phyloP scores from a whole-genome alignment of 2,329 filamentous ascomycete species.

The Fusarium acutatum region DNA sequence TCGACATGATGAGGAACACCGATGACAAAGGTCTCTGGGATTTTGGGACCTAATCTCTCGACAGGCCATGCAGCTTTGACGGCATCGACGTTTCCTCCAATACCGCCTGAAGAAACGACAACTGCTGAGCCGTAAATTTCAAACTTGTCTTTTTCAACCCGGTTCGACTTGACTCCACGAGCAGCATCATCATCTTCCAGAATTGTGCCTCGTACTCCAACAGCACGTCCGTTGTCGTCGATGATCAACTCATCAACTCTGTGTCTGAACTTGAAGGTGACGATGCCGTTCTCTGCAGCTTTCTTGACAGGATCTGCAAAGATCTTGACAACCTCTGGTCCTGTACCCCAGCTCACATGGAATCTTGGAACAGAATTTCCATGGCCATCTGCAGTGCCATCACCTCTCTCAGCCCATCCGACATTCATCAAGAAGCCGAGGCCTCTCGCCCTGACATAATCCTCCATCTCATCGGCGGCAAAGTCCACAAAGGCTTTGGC shows the following conservation, averaged over 20 bases:
- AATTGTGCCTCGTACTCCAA: conserved; percentile 63
- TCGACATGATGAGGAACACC: conserved; percentile 72
- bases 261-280: conserved; percentile 65
- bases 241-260: conserved; percentile 64
- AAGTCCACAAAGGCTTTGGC: conserved; percentile 72
- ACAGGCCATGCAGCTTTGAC: conserved; percentile 67
- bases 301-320: conserved; percentile 65
- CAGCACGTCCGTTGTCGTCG: conserved; percentile 60
- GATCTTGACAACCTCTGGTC: conserved; percentile 66
- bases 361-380: conserved; percentile 72
- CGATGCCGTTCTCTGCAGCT: conserved; percentile 61
- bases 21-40: conserved; percentile 65
- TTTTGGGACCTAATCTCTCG: conserved; percentile 63
- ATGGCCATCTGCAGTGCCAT: conserved; percentile 63
- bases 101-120: conserved; percentile 65
- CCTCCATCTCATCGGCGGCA: conserved; percentile 66
- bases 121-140: conserved; percentile 63
- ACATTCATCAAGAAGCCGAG: conserved; percentile 63
- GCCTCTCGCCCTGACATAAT: conserved; percentile 63
- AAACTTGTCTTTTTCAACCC: conserved; percentile 59
- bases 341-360: conserved; percentile 69
- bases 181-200: conserved; percentile 59
- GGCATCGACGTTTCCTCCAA: conserved; percentile 68
- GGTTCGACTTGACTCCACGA: conserved; percentile 62
- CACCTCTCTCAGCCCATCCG: conserved; percentile 69